Base-by-base conservation (phyloP, 495 filamentous ascomycete genomes). In the Ramalina intermedia region DNA sequence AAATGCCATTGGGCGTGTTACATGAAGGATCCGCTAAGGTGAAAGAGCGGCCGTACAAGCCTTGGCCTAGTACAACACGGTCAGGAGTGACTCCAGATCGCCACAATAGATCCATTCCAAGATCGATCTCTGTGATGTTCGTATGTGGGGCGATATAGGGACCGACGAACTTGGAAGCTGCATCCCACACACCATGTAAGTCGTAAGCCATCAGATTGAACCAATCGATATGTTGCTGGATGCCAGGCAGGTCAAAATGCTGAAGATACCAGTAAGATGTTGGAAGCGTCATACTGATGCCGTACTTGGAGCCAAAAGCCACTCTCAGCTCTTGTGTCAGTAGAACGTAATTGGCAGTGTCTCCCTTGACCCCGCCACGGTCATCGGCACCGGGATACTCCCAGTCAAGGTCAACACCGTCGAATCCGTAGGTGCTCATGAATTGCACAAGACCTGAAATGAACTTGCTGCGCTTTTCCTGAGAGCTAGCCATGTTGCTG, bases 171-270 rank as follows among this genome's bases (percentile, higher is more conserved):
- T 43, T 40, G 1, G 37, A 46, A 21, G 45, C 39, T 29, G 50
- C 47, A 46, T 64, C 61, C 61, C 61, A 64, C 0, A 55, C 37
- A 13, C 61, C 61, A 43, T 62, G 66, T 0, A 75, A 41, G 52
- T 76, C 71, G 49, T 79, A 79, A 2, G 56, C 59, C 76, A 82
- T 82, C 27, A 79, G 0, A 48, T 80, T 80, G 43, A 72, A 58
- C 62, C 65, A 79, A 52, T 78, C 73, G 3, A 69, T 60, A 26
- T 59, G 14, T 8, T 53, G 14, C 18, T 62, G 46, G 16, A 72
- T 49, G 0, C 27, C 41, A 1, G 57, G 46, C 26, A 79, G 21
- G 47, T 79, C 68, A 52, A 78, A 79, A 16, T 58, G 46, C 16
- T 64, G 62, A 1, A 80, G 48, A 51, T 80, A 80, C 72, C 73